Evolutionary conservation across 2,329 filamentous ascomycete species (phyloP), one percentile per base, ranked within the genome.

Genomic region (Penicillium sp.): DNA sequence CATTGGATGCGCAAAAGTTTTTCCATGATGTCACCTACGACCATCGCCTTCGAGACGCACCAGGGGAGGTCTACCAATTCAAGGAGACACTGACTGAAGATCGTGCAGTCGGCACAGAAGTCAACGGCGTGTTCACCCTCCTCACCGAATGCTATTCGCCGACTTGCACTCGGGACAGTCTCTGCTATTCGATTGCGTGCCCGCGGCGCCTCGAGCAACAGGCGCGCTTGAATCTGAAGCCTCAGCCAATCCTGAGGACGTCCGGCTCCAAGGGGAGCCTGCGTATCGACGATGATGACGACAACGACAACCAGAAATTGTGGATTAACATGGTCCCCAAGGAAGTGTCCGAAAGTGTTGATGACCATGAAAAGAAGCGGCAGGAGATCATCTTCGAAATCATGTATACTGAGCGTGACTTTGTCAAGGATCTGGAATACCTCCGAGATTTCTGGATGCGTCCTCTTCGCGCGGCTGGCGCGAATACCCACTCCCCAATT

Each of bases 21-120:
- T 98, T 98, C 67, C 93, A 98, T 73, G 93, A 98, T 76, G 93
- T 97, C 43, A 96, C 91, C 0, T 98, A 98, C 69, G 91, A 96
- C 61, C 93, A 98, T 69, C 82, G 93, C 41, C 75, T 98, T 61
- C 86, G 93, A 69, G 93, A 98, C 69, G 94, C 91, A n/a, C 82
- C 85, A 36, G 86, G 85, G 44, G 93, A 98, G 70, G 87, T 98
- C 68, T 98, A 97, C 68, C 91, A 97, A 66, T 98, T 98, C 71
- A 84, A 87, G 58, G 91, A 97, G 72, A 94, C 85, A 3, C 78
- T 97, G 67, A 85, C 90, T 45, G 73, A 75, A 72, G 91, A 97
- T 43, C 34, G 42, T 45, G 83, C 88, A 11, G 66, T 70, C 4
- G 66, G 67, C 59, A 85, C 85, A 38, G 82, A 84, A 49, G 91